Base-by-base conservation (phyloP, 495 filamentous ascomycete genomes). In the Hypoxylon lienhwacheense region DNA sequence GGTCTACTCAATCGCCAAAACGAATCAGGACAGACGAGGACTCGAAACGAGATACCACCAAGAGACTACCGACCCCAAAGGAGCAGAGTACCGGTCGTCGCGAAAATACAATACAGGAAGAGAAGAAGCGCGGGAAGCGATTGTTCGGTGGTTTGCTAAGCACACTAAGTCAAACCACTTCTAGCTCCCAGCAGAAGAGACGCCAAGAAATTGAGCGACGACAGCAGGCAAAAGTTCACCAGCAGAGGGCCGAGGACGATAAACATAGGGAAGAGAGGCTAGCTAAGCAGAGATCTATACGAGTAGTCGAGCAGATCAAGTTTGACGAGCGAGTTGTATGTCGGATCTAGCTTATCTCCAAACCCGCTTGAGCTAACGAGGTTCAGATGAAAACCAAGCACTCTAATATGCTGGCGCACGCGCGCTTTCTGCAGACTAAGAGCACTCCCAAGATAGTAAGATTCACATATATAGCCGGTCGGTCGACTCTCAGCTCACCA, bases 81-180 rank as follows among this genome's bases (percentile, higher is more conserved):
- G 56, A 63, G 61, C 14, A 59, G 21, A 35, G 15, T 25, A 21
- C 58, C 47, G 68, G 59, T 40, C 72, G 66, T 43, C 74, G 62
- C 55, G 80, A 77, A 54, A 76, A 61, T 47, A 72, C 78, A 22
- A 77, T 73, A 24, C 72, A 82, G 47, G 90, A 95, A 54, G 91
- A 97, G 65, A 90, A 86, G 67, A 88, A 87, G 63, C 87, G 93
- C 8, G 90, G 89, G 33, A 86, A 89, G 75, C 80, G 93, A 44
- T 79, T 98, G 64, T 96, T 97, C 73, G 93, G 93, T 44, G 90
- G 85, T 42, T 71, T 96, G 60, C 75, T 96, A 59, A 90, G 86
- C 67, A 92, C 90, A 44, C 82, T 97, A 51, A 92, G 88, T 67
- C 88, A 93, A 76, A 88, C 81, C 36, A 76, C 81, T 61, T 82